These are phyloP conservation scores for Lactarius indigo DNA, from an alignment of 768 basidiomycete species.

Conservation along the genomic window DNA sequence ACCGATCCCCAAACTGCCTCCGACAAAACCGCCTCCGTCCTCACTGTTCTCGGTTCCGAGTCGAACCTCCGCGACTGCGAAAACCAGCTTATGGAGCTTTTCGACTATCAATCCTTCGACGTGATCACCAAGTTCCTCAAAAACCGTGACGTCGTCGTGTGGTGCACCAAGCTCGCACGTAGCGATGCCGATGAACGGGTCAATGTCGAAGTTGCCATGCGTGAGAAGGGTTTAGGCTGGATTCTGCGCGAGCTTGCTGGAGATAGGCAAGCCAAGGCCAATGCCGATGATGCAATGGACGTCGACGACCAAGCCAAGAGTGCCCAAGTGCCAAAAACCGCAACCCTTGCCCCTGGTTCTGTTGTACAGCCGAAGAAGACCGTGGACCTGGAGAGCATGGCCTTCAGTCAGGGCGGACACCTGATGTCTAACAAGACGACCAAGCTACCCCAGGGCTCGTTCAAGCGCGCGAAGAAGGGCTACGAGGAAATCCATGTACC, in stretches of 20 bases:
- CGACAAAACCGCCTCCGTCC: constrained; percentile 82
- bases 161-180: constrained; percentile 96
- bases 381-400: constrained; percentile 89
- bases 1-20: constrained; percentile 93
- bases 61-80: constrained; percentile 88
- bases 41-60: constrained; percentile 83
- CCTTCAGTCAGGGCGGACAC: constrained; percentile 95
- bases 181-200: constrained; percentile 84
- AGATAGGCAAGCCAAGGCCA: constrained; percentile 61
- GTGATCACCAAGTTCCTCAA: constrained; percentile 88
- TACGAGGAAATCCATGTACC: constrained; percentile 98
- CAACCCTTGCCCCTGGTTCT: constrained; percentile 83
- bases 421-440: constrained; percentile 99
- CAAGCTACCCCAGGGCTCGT: constrained; percentile 95
- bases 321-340: constrained; percentile 65
- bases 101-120: constrained; percentile 90
- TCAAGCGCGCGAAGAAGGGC: constrained; percentile 94
- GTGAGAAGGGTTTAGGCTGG: constrained; percentile 96
- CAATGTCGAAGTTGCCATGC: constrained; percentile 96
- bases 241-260: constrained; percentile 86
- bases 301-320: constrained; percentile 57
- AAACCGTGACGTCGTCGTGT: constrained; percentile 94
- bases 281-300: constrained; percentile 65
- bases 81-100: constrained; percentile 94
- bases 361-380: constrained; percentile 79